Conservation (phyloP, 2,329 filamentous ascomycete species). For the Penicillium janthinellum region DNA sequence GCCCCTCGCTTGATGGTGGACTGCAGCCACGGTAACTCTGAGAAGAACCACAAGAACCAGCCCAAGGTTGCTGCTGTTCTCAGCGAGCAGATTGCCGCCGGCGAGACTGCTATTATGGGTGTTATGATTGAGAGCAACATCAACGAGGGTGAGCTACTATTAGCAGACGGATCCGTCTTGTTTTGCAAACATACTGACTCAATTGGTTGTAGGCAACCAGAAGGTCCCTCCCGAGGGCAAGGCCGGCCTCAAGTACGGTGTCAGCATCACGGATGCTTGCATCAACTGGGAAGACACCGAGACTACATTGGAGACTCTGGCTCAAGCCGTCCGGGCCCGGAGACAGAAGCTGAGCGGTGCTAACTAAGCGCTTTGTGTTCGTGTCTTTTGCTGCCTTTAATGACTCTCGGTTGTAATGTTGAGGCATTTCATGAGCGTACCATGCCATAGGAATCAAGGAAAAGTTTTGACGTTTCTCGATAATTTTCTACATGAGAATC, state of each 20-base stretch:
- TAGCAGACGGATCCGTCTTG: too few relatives aligned
- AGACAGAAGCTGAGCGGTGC: constrained; percentile 51
- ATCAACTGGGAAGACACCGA: constrained; percentile 93
- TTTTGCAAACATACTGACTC: not conserved
- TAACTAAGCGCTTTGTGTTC: constrained; percentile 15
- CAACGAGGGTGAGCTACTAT: constrained; percentile 69
- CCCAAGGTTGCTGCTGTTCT: constrained; percentile 83
- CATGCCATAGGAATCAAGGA: constrained; percentile 5
- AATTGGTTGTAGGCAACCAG: constrained; percentile 63
- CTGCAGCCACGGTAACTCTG: constrained; percentile 94
- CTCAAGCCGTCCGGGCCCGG: constrained; percentile 75
- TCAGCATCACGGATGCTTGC: constrained; percentile 97
- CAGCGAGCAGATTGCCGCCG: constrained; percentile 80
- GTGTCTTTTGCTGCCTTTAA: constrained; percentile 12
- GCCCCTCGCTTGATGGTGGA: constrained; percentile 89
- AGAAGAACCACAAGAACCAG: constrained; percentile 97
- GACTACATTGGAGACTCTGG: constrained; percentile 72
- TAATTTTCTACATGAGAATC: not conserved
- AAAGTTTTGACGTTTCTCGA: constrained; percentile 10
- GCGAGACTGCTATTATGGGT: constrained; percentile 87
- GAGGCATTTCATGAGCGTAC: constrained; percentile 15
- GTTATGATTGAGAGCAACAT: constrained; percentile 99
- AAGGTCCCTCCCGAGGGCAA: constrained; percentile 89
- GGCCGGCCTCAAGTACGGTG: constrained; percentile 82
- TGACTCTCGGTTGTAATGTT: constrained; percentile 9